These are phyloP conservation scores for Myxozyma nipponensis DNA, from an alignment of 805 yeast species.

Conservation along the genomic window DNA sequence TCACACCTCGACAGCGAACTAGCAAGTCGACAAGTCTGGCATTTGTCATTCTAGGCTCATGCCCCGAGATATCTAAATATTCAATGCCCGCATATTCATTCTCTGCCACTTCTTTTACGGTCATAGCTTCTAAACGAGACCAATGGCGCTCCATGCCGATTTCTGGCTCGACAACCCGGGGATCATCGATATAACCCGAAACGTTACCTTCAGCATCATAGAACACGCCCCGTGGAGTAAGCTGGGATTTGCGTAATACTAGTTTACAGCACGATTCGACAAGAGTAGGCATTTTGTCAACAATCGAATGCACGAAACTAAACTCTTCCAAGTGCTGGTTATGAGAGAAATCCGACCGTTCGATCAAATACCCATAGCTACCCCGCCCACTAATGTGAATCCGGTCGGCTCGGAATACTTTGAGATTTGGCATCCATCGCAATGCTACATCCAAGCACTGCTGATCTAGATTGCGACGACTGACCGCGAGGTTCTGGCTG, in stretches of 20 bases:
- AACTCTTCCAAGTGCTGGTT: conserved; percentile 3
- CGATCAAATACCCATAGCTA: conserved; percentile 13
- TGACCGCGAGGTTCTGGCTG: background rate
- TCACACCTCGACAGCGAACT: conserved; percentile 8
- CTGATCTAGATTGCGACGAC: conserved; percentile 14
- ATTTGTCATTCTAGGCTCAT: conserved; percentile 5
- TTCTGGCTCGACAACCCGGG: background rate
- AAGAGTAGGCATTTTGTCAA: conserved; percentile 18
- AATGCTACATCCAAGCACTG: conserved; percentile 17
- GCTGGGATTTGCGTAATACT: conserved; percentile 3
- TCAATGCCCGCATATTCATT: conserved; percentile 9
- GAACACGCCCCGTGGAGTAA: conserved; percentile 8
- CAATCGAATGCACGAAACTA: conserved; percentile 10
- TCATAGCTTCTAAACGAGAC: background rate
- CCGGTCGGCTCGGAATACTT: conserved; percentile 10
- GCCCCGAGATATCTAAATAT: conserved; percentile 14
- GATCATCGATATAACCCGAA: conserved; percentile 11
- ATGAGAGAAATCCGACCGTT: conserved; percentile 8
- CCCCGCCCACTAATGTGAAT: conserved; percentile 20
- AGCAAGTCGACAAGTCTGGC: conserved; percentile 4
- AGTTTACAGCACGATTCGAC: conserved; percentile 1
- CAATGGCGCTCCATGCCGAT: background rate
- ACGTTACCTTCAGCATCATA: conserved; percentile 2
- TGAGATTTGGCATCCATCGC: conserved; percentile 22
- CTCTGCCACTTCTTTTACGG: background rate